These are phyloP conservation scores for Trichomonas tenax DNA, from an alignment of 208 protist species.

Conservation along the genomic window DNA sequence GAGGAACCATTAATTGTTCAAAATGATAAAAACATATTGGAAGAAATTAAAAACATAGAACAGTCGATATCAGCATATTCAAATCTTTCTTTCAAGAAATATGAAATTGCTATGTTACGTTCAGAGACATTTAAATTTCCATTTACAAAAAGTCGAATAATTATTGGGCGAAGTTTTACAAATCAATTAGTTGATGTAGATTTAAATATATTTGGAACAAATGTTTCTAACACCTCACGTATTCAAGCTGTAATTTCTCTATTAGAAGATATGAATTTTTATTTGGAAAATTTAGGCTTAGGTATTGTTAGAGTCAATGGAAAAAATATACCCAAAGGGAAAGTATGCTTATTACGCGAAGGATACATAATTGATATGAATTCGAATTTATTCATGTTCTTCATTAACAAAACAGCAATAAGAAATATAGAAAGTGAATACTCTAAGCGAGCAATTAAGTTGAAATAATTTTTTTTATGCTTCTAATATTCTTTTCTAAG, in stretches of 20 bases:
- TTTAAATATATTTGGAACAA: background rate
- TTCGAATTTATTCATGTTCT: background rate
- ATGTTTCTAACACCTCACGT: background rate
- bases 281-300: background rate
- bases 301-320: background rate
- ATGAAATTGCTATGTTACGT: background rate
- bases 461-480: too few species aligned
- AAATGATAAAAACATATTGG: background rate
- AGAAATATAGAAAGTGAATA: background rate
- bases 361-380: background rate
- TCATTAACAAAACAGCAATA: background rate
- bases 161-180: background rate
- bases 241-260: background rate
- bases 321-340: background rate
- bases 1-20: background rate
- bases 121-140: background rate
- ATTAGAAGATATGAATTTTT: slow-evolving; percentile 1
- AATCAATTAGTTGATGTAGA: background rate
- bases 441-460: background rate
- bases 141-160: background rate
- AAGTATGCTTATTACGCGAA: background rate
- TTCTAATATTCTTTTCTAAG: too few species aligned
- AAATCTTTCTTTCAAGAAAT: background rate
- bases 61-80: background rate
- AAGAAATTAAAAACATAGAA: background rate